Percentiles rank a stretch among this genome's conserved stretches.
Evolutionary conservation across 2,329 filamentous ascomycete species (phyloP).

Genomic region (Ceratocystis diversiconidia): DNA sequence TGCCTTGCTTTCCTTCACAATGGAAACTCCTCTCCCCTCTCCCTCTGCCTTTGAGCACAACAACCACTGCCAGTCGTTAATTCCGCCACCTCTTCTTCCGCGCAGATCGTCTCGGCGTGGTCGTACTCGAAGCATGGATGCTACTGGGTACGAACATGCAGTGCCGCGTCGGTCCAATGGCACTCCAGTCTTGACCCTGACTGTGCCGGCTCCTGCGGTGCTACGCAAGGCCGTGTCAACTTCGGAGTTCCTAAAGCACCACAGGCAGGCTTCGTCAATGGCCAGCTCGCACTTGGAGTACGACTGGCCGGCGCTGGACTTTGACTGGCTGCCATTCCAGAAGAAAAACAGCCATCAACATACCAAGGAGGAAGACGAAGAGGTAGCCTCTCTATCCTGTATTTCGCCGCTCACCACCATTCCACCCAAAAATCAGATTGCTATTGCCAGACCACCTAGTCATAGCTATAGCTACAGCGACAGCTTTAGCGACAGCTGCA

Average conservation of each 20-base stretch:
- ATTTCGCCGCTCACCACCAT: slow-evolving; percentile 1
- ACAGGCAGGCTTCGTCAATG: not conserved
- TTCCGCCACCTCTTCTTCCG: slow-evolving; percentile 5
- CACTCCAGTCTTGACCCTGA: not conserved
- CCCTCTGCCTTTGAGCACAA: slow-evolving; percentile 4
- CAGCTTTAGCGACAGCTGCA: no score
- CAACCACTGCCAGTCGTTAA: slow-evolving; percentile 6
- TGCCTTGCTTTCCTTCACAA: slow-evolving; percentile 7
- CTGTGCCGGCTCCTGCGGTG: slow-evolving; percentile 2
- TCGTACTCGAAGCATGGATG: not conserved
- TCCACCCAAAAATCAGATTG: not conserved
- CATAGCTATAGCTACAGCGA: no score
- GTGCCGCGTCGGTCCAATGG: not conserved
- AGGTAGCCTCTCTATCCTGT: not conserved
- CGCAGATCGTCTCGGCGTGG: slow-evolving; percentile 13
- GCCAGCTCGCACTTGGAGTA: slow-evolving; percentile 3
- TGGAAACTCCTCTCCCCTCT: not conserved
- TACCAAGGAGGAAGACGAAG: not conserved
- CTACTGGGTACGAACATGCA: not conserved
- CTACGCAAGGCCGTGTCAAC: not conserved
- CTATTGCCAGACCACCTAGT: not conserved
- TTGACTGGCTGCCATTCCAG: slow-evolving; percentile 4
- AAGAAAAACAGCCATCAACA: not conserved
- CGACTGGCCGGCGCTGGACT: slow-evolving; percentile 5
- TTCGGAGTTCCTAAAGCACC: not conserved